These are phyloP conservation scores for Leishmania arabica DNA, from an alignment of 208 protist genomes.

Conservation along the genomic window DNA sequence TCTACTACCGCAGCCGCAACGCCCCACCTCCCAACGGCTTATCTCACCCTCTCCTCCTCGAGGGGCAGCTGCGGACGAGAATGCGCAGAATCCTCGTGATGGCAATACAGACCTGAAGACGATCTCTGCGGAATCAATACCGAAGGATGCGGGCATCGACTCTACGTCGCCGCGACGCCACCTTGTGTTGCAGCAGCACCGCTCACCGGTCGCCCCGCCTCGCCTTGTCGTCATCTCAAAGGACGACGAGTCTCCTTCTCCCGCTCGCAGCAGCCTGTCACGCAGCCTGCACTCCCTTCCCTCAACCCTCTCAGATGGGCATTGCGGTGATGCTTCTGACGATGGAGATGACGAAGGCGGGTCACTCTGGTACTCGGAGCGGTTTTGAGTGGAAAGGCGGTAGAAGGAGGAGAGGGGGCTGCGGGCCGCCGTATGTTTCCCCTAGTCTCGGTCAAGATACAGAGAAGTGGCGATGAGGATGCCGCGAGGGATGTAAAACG, in stretches of 20 bases:
- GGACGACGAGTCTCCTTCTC: neutral
- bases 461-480: neutral
- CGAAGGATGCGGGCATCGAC: neutral
- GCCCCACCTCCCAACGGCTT: neutral
- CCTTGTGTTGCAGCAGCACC: neutral
- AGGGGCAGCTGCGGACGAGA: neutral
- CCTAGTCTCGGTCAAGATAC: neutral
- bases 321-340: neutral
- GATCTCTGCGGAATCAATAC: neutral
- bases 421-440: neutral
- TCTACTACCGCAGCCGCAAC: neutral
- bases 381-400: constrained; percentile 2
- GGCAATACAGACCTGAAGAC: neutral
- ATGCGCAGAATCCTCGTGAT: neutral
- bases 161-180: neutral
- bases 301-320: constrained; percentile 10
- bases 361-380: neutral
- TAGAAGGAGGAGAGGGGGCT: neutral
- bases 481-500: neutral
- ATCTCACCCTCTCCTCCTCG: constrained; percentile 11
- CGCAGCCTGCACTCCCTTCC: constrained; percentile 24
- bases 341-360: constrained; percentile 5
- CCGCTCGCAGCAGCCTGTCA: constrained; percentile 9
- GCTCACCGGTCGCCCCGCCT: constrained; percentile 17
- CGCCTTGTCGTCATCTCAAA: neutral